phyloP scores from a whole-genome alignment of 768 basidiomycete species.

The Crassisporium funariophilum region DNA sequence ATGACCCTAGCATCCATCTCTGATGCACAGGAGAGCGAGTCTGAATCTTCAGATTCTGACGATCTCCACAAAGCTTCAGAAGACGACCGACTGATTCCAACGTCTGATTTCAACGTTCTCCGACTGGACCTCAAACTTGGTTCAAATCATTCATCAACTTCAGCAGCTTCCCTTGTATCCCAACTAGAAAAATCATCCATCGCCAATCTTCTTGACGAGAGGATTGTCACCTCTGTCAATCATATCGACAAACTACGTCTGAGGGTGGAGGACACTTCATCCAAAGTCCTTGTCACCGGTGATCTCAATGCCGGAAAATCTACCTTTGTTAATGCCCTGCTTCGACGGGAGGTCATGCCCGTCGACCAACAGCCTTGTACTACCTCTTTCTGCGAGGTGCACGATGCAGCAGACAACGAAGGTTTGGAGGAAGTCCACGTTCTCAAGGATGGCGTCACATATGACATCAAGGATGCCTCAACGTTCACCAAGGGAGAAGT shows the following conservation, averaged over 20 bases:
- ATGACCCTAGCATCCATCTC: constrained; percentile 57
- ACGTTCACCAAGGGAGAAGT: constrained; percentile 76
- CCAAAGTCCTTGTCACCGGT: constrained; percentile 96
- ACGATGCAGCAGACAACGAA: constrained; percentile 80
- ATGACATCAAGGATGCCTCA: constrained; percentile 68
- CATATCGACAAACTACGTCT: constrained; percentile 85
- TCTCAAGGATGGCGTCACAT: constrained; percentile 65
- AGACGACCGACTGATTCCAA: constrained; percentile 39
- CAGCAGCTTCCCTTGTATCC: constrained; percentile 75
- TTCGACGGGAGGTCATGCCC: constrained; percentile 91
- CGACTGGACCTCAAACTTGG: constrained; percentile 94
- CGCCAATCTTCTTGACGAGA: constrained; percentile 87
- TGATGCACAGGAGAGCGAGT: constrained; percentile 46
- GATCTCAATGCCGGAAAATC: constrained; percentile 99
- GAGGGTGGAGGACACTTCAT: constrained; percentile 89
- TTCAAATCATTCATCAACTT: constrained; percentile 61
- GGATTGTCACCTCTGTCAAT: constrained; percentile 68
- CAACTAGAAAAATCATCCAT: constrained; percentile 94
- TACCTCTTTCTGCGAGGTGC: constrained; percentile 95
- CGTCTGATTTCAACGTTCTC: constrained; percentile 81
- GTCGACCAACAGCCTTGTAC: constrained; percentile 99
- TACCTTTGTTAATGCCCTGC: constrained; percentile 94
- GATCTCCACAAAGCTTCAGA: constrained; percentile 30
- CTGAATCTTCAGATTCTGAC: constrained; percentile 27
- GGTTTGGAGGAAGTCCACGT: constrained; percentile 87